Conservation (phyloP, 2,329 filamentous ascomycete species). For the Verticillium dahliae region DNA sequence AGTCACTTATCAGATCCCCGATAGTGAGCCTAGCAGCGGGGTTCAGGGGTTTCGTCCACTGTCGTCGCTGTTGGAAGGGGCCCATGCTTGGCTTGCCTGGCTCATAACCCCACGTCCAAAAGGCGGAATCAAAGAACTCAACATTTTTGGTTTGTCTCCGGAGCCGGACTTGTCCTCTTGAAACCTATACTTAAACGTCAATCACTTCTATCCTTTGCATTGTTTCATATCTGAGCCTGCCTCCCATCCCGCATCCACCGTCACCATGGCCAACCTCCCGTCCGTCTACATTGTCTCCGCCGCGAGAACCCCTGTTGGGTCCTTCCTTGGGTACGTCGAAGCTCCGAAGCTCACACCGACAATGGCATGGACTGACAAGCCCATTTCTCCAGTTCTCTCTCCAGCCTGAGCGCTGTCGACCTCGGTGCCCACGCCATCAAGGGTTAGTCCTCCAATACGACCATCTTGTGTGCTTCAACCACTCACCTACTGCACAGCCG, state of each 20-base stretch:
- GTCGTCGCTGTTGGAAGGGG: neutral
- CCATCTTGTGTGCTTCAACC: neutral
- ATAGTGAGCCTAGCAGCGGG: neutral
- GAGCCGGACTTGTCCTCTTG: neutral
- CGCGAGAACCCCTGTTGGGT: conserved; percentile 84
- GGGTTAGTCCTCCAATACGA: conserved; percentile 40
- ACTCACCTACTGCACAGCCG: conserved; percentile 38
- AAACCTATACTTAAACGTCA: neutral
- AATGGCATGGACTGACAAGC: conserved; percentile 3
- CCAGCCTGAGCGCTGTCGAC: conserved; percentile 78
- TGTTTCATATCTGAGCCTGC: neutral
- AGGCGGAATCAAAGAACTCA: neutral
- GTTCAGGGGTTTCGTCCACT: neutral
- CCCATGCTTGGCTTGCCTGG: neutral
- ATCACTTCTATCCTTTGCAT: neutral
- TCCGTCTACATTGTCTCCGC: conserved; percentile 95
- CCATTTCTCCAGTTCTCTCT: conserved; percentile 62
- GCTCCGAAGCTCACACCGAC: conserved; percentile 19
- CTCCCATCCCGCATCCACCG: neutral
- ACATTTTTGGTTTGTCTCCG: neutral
- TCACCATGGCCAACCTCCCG: conserved; percentile 70
- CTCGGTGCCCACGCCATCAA: conserved; percentile 91
- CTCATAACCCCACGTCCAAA: neutral
- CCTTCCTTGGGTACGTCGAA: conserved; percentile 73
- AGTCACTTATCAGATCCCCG: neutral